Percentiles rank a stretch among this genome's conserved stretches.
Conservation (phyloP, 352 stramenopile genomes). For the Globisporangium paddicum region DNA sequence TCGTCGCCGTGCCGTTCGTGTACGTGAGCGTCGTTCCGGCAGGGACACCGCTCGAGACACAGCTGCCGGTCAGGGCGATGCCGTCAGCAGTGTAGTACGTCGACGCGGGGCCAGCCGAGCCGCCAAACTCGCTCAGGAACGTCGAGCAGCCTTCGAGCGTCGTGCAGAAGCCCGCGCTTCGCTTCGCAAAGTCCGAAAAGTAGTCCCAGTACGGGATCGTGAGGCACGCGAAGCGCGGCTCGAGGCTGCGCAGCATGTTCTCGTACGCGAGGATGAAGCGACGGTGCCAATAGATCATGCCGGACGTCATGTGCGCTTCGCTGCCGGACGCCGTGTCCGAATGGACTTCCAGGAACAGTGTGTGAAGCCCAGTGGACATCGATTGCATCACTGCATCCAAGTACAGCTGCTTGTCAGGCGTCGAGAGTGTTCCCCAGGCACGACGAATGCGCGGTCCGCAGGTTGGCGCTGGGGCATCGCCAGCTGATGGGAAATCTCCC, state of each 20-base stretch:
- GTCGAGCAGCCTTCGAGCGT: slow-evolving; percentile 50
- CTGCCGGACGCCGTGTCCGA: slow-evolving; percentile 29
- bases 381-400: slow-evolving; percentile 46
- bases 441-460: slow-evolving; percentile 47
- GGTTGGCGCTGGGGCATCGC: background rate
- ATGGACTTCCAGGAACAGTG: slow-evolving; percentile 53
- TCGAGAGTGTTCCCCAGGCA: slow-evolving; percentile 36
- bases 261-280: slow-evolving; percentile 69
- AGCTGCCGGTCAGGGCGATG: slow-evolving; percentile 16
- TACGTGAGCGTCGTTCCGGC: slow-evolving; percentile 5
- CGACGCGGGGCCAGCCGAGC: slow-evolving; percentile 18
- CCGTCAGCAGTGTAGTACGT: slow-evolving; percentile 21
- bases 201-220: slow-evolving; percentile 82
- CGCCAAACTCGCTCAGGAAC: slow-evolving; percentile 62
- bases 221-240: slow-evolving; percentile 49
- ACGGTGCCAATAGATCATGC: slow-evolving; percentile 68
- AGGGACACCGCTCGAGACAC: slow-evolving; percentile 9
- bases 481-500: background rate
- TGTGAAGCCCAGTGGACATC: slow-evolving; percentile 48
- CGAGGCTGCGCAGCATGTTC: slow-evolving; percentile 68
- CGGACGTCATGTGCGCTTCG: slow-evolving; percentile 44
- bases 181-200: slow-evolving; percentile 58
- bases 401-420: slow-evolving; percentile 57
- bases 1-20: slow-evolving; percentile 6
- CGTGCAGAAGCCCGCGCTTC: slow-evolving; percentile 25